Conservation (phyloP, 495 filamentous ascomycete species). For the Stereocaulon alpinum region DNA sequence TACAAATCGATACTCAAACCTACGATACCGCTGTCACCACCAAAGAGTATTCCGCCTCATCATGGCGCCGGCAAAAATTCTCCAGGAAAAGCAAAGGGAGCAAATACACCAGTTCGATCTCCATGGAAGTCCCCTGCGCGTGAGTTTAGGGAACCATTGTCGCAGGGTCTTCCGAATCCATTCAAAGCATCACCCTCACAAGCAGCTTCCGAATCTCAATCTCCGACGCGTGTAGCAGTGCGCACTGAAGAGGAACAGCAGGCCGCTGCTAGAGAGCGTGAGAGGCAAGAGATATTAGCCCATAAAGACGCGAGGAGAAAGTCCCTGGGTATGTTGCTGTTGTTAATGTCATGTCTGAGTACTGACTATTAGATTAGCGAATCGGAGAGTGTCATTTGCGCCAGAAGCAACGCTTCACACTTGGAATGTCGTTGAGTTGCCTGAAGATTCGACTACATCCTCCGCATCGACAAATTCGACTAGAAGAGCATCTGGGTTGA, state of each 20-base stretch:
- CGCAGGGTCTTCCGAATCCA: constrained; percentile 38
- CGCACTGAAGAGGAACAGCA: constrained; percentile 73
- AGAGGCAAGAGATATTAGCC: constrained; percentile 58
- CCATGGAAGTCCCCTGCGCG: neutral
- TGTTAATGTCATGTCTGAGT: neutral
- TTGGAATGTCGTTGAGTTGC: constrained; percentile 88
- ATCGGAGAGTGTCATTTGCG: constrained; percentile 87
- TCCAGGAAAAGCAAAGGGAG: constrained; percentile 23
- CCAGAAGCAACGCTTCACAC: constrained; percentile 96
- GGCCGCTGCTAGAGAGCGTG: constrained; percentile 58
- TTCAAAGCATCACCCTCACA: constrained; percentile 19
- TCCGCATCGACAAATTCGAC: constrained; percentile 63
- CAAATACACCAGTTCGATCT: constrained; percentile 16
- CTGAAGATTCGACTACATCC: constrained; percentile 77
- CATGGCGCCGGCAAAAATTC: constrained; percentile 36
- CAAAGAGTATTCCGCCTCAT: constrained; percentile 47
- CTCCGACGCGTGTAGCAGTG: constrained; percentile 35
- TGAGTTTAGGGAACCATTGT: constrained; percentile 27
- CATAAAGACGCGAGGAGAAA: constrained; percentile 79
- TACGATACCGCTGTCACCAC: constrained; percentile 57
- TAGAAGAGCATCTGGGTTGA: constrained; percentile 54
- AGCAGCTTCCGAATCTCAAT: constrained; percentile 21
- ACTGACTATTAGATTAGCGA: constrained; percentile 5
- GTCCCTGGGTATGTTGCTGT: constrained; percentile 49
- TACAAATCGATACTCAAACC: constrained; percentile 81